phyloP scores from a whole-genome alignment of 768 basidiomycete genomes.

The Butyriboletus loyo region DNA sequence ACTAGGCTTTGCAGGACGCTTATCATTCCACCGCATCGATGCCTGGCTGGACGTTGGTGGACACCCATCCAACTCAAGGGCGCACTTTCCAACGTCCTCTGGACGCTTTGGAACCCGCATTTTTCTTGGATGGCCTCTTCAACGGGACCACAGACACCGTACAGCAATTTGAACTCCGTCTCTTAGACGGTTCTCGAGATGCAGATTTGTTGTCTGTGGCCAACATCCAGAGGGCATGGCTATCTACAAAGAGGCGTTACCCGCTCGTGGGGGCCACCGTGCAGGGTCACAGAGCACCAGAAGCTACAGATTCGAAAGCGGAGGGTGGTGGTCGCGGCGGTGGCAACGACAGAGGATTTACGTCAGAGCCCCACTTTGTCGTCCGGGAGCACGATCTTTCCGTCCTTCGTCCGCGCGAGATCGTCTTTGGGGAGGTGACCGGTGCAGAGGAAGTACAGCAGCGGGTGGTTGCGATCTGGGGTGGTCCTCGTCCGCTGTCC shows the following conservation, averaged over 20 bases:
- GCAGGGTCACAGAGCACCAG: constrained; percentile 8
- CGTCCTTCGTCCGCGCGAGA: constrained; percentile 34
- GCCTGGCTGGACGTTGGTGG: constrained; percentile 13
- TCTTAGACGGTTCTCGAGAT: constrained; percentile 27
- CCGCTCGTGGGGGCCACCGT: constrained; percentile 47
- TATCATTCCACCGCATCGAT: constrained; percentile 1
- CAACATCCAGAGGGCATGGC: constrained; percentile 45
- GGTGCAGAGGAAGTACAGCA: constrained; percentile 36
- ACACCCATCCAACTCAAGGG: not conserved
- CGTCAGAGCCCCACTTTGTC: constrained; percentile 32
- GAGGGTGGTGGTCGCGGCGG: not conserved
- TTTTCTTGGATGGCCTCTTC: constrained; percentile 42
- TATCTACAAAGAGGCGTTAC: constrained; percentile 43
- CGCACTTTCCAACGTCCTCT: constrained; percentile 36
- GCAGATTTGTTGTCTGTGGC: constrained; percentile 24
- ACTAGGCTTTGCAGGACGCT: too few species aligned
- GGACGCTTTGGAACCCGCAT: constrained; percentile 38
- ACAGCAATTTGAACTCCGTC: constrained; percentile 26
- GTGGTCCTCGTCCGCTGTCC: constrained; percentile 39
- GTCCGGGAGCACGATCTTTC: constrained; percentile 39
- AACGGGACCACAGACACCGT: constrained; percentile 45
- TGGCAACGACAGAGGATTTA: not conserved
- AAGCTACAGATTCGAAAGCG: not conserved
- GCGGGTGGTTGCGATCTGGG: constrained; percentile 28
- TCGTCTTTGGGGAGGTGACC: constrained; percentile 33